Evolutionary conservation across 495 filamentous ascomycete genomes (phyloP).

Genomic region (Tuber calosporum): DNA sequence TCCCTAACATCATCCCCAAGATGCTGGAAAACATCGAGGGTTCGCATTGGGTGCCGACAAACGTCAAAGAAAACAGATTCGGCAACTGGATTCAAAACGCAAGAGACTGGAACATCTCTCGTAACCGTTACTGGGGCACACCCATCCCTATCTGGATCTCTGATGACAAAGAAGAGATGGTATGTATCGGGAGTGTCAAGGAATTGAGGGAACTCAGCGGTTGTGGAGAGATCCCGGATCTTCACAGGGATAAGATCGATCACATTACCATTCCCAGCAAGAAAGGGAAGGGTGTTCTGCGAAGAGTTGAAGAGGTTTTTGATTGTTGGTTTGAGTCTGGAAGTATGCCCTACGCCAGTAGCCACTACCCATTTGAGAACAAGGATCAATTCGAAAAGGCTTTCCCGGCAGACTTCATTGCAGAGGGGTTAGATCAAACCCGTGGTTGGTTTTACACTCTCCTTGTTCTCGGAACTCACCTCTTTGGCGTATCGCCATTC

Average conservation of each 20-base stretch:
- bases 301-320: conserved; percentile 83
- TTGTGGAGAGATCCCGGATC: conserved; percentile 77
- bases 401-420: conserved; percentile 95
- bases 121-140: conserved; percentile 96
- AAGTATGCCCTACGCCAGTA: conserved; percentile 91
- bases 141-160: conserved; percentile 89
- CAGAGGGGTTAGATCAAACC: conserved; percentile 90
- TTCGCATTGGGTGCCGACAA: conserved; percentile 88
- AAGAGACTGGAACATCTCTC: conserved; percentile 94
- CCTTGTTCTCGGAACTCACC: conserved; percentile 78
- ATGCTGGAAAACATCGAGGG: conserved; percentile 85
- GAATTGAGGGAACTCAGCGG: conserved; percentile 85
- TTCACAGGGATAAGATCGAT: conserved; percentile 93
- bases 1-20: conserved; percentile 73
- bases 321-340: conserved; percentile 83
- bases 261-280: conserved; percentile 93
- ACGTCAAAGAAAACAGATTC: conserved; percentile 89
- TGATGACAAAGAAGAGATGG: conserved; percentile 74
- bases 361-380: conserved; percentile 94
- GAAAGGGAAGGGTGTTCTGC: conserved; percentile 75
- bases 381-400: conserved; percentile 69
- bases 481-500: conserved; percentile 85
- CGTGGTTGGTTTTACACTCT: conserved; percentile 98
- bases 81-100: conserved; percentile 80
- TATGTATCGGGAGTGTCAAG: conserved; percentile 77